Evolutionary conservation across 441 rosid genomes (phyloP).

Genomic region (Erodium texanum): DNA sequence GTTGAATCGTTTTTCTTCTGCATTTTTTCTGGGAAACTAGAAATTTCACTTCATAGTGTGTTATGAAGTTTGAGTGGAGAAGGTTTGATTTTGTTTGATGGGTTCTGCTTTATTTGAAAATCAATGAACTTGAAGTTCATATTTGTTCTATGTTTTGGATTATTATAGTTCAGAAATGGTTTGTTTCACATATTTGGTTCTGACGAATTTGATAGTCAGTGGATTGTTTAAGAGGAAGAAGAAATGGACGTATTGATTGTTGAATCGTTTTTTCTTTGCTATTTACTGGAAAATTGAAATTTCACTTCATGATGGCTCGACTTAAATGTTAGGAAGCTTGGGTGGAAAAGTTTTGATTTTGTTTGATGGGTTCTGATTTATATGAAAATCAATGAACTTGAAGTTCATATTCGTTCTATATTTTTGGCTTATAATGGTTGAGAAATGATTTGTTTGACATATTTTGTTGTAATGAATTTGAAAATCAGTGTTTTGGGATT

Average conservation of each 20-base stretch:
- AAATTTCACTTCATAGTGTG: conserved; percentile 1
- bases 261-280: too few species aligned
- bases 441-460: not conserved
- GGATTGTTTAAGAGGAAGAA: too few species aligned
- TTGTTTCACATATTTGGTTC: not conserved
- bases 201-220: not conserved
- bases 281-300: too few species aligned
- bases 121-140: not conserved
- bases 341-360: too few species aligned
- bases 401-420: not conserved
- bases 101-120: too few species aligned
- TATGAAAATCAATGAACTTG: not conserved
- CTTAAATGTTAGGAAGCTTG: too few species aligned
- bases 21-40: not conserved
- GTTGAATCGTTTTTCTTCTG: not conserved
- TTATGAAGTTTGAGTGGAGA: not conserved
- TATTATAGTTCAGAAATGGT: not conserved
- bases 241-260: too few species aligned
- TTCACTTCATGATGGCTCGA: too few species aligned
- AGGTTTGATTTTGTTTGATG: not conserved
- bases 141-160: not conserved
- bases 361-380: not conserved
- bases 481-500: not conserved
- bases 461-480: not conserved
- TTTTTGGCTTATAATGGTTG: not conserved